A percentile compares a stretch with the other conserved stretches of the same genome.
Conservation (phyloP, 1,284 basidiomycete species). For the Cutaneotrichosporon dermatis region DNA sequence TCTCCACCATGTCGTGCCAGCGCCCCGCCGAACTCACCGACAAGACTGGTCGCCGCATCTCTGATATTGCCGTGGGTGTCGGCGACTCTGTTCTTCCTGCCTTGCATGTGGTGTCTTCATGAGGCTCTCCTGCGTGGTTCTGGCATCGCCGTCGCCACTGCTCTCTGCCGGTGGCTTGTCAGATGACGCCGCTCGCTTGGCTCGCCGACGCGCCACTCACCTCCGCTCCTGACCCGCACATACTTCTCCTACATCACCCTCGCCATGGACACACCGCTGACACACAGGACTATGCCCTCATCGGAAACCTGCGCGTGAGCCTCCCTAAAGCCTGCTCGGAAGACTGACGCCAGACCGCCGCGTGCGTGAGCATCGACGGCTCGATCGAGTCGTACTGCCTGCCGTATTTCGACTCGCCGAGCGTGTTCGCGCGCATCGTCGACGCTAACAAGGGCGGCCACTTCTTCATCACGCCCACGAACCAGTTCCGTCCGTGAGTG, state of each 20-base stretch:
- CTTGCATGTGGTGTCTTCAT: too few relatives aligned
- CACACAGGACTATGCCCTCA: conserved; percentile 48
- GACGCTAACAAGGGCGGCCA: conserved; percentile 71
- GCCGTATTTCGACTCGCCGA: conserved; percentile 85
- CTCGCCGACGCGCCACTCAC: too few relatives aligned
- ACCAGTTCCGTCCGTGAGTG: conserved; percentile 34
- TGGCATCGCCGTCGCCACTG: too few relatives aligned
- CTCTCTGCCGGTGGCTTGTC: too few relatives aligned
- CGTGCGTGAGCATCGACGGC: conserved; percentile 48
- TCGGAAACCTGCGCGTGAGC: conserved; percentile 47
- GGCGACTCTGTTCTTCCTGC: too few relatives aligned
- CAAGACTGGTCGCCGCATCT: neutral
- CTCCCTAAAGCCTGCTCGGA: too few relatives aligned
- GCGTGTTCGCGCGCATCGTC: conserved; percentile 67
- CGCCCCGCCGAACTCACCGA: neutral
- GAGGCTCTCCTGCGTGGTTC: too few relatives aligned
- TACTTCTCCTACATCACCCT: too few relatives aligned
- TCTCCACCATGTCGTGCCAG: neutral
- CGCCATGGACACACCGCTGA: too few relatives aligned
- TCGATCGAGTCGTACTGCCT: conserved; percentile 73
- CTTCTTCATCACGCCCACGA: conserved; percentile 69
- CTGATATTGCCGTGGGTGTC: conserved; percentile 2
- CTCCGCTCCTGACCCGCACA: too few relatives aligned
- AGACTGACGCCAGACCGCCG: conserved; percentile 41
- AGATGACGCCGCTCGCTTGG: too few relatives aligned